Base-by-base conservation (phyloP, 1,139 yeast species). In the Suhomyces bolitotheri region DNA sequence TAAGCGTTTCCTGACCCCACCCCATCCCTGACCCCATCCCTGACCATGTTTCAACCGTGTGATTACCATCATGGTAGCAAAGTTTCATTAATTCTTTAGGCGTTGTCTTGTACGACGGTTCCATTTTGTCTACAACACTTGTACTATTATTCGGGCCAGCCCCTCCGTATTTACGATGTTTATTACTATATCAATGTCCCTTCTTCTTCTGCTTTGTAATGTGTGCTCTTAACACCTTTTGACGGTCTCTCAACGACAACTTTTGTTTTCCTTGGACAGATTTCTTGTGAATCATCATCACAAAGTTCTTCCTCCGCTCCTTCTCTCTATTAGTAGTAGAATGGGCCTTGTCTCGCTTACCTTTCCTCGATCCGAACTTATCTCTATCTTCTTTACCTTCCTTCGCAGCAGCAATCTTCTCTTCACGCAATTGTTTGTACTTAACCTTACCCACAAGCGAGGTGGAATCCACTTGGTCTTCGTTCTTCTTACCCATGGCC, bases 271-370 rank as follows among this genome's bases (percentile, higher is more conserved):
- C 97, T 64, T 86, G 95, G 28, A 92, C 97, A 34, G 87, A 81
- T 53, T 80, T 78, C 70, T 92, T 92, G 66, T 92, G 99, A 51
- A 92, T 85, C 90, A 86, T 86, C 99, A 92, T 92, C 58, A 94
- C 92, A 59, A 89, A 92, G 66, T 92, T 94, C 96, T 92, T 92
- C 89, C 88, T 88, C 61, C 97, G 78, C 14, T 90, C 95, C 78
- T 92, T 92, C 63, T 94, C 97, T 64, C 80, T 81, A 64, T 92
- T 92, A 11, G 99, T 94, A 13, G 97, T 90, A 27, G 96, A 86
- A 56, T 83, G 96, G 22, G 82, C 76, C 43, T 67, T 71, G 29
- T 82, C 92, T 62, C 89, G 78, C 64, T 80, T 80, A 51, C 96
- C 95, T 66, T 80, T 84, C 58, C 82, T 79, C 12, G 96, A 84